These are phyloP conservation scores for Lactuca sativa DNA, from an alignment of 129 eudicot species.

Conservation along the genomic window DNA sequence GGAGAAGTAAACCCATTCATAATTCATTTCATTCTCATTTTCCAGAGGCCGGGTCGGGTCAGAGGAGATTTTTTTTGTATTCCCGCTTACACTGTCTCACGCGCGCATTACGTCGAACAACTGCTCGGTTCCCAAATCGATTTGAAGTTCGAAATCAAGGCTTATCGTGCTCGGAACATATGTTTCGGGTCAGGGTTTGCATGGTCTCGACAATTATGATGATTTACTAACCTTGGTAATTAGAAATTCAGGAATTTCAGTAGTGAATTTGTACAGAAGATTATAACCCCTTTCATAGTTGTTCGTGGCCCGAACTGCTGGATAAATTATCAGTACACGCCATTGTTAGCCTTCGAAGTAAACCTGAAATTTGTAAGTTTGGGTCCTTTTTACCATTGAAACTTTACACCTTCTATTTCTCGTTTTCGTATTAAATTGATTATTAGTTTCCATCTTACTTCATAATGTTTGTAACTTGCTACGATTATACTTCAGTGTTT, in stretches of 20 bases:
- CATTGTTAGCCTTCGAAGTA: slow-evolving; percentile 17
- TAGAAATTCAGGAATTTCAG: not conserved
- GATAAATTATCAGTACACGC: not conserved
- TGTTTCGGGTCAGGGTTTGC: not conserved
- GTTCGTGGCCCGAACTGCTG: slow-evolving; percentile 9
- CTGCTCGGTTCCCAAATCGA: slow-evolving; percentile 1
- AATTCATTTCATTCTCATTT: not conserved
- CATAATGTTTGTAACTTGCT: not conserved
- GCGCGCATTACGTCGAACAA: slow-evolving; percentile 6
- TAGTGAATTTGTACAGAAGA: not conserved
- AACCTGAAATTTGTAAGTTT: slow-evolving; percentile 18
- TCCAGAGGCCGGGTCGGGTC: not conserved
- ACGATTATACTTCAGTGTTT: not conserved
- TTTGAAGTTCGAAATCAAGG: slow-evolving; percentile 1
- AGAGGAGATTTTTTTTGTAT: not conserved
- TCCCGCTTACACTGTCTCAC: slow-evolving; percentile 1
- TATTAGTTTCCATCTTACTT: slow-evolving; percentile 1
- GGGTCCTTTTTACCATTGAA: not conserved
- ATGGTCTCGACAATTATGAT: not conserved
- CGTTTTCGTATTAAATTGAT: slow-evolving; percentile 1
- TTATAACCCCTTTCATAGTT: not conserved
- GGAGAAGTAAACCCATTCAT: not conserved
- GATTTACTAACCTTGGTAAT: not conserved
- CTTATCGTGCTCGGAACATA: slow-evolving; percentile 2
- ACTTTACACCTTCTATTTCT: not conserved